These are phyloP conservation scores for Urochloa ruziziensis DNA, from an alignment of 176 grass and related monocot species.

Conservation along the genomic window DNA sequence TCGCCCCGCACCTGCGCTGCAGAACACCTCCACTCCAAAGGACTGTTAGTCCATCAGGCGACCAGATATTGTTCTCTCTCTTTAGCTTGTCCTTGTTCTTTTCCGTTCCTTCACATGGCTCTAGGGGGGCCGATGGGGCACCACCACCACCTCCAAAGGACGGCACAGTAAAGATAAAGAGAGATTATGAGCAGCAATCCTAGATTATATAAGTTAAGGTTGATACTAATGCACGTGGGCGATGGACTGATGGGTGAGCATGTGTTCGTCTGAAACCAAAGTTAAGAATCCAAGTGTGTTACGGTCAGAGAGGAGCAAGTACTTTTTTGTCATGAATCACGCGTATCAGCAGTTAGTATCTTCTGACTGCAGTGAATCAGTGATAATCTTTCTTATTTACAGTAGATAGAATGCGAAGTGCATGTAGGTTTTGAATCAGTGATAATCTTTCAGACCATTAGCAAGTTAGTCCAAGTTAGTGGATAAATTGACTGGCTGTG, in stretches of 20 bases:
- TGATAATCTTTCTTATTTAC: background rate
- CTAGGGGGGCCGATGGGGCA: slow-evolving; percentile 17
- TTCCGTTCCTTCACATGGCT: slow-evolving; percentile 27
- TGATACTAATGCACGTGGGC: background rate
- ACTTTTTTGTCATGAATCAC: slow-evolving; percentile 21
- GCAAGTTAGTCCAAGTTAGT: too few species aligned
- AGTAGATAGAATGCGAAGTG: background rate
- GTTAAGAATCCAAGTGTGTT: background rate
- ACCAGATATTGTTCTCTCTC: background rate
- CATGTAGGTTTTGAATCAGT: background rate
- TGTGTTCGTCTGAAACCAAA: background rate
- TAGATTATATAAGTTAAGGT: background rate
- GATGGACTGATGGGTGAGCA: background rate
- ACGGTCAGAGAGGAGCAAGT: background rate
- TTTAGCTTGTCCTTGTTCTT: slow-evolving; percentile 9
- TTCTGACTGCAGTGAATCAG: background rate
- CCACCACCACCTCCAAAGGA: slow-evolving; percentile 6
- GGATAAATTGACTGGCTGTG: too few species aligned
- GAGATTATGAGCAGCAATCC: background rate
- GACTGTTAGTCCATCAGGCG: background rate
- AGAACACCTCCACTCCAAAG: too few species aligned
- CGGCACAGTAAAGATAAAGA: slow-evolving; percentile 1
- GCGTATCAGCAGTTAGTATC: background rate
- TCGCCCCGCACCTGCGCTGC: background rate
- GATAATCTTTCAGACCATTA: too few species aligned